Evolutionary conservation across 371 early-diverging fungal species (phyloP).

Genomic region (Mortierella sp.): DNA sequence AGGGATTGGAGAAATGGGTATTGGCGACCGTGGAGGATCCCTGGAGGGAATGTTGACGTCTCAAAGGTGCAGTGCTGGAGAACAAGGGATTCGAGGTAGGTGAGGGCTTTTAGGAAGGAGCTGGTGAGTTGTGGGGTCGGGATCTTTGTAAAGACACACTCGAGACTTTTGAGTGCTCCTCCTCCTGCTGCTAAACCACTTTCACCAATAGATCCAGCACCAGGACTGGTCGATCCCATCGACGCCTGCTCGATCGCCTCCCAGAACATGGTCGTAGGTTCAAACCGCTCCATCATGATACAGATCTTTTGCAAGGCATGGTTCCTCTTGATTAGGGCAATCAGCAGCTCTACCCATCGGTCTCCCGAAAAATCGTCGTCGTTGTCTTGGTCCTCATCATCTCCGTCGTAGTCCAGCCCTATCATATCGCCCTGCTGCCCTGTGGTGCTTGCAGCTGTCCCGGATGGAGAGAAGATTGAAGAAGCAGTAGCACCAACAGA

Average conservation of each 20-base stretch:
- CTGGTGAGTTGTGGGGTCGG: background rate
- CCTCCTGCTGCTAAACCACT: background rate
- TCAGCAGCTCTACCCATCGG: background rate
- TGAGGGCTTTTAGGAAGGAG: background rate
- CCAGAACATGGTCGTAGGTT: slow-evolving; percentile 15
- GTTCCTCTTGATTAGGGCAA: background rate
- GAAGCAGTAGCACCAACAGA: background rate
- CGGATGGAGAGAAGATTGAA: background rate
- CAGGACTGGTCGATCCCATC: background rate
- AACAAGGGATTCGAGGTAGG: slow-evolving; percentile 2
- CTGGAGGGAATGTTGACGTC: background rate
- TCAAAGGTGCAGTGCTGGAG: slow-evolving; percentile 19
- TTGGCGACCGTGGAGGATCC: background rate
- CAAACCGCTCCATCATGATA: slow-evolving; percentile 19
- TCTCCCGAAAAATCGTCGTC: background rate
- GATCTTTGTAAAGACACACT: slow-evolving; percentile 14
- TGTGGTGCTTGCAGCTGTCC: background rate
- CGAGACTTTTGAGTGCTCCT: background rate
- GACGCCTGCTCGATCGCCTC: background rate
- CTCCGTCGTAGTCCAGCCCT: background rate
- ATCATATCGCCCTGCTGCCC: background rate
- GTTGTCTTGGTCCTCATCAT: background rate
- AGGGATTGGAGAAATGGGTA: slow-evolving; percentile 14
- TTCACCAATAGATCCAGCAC: too few relatives aligned
- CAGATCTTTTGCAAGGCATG: background rate